phyloP scores from a whole-genome alignment of 2,329 filamentous ascomycete genomes.

The Fusarium proliferatum region DNA sequence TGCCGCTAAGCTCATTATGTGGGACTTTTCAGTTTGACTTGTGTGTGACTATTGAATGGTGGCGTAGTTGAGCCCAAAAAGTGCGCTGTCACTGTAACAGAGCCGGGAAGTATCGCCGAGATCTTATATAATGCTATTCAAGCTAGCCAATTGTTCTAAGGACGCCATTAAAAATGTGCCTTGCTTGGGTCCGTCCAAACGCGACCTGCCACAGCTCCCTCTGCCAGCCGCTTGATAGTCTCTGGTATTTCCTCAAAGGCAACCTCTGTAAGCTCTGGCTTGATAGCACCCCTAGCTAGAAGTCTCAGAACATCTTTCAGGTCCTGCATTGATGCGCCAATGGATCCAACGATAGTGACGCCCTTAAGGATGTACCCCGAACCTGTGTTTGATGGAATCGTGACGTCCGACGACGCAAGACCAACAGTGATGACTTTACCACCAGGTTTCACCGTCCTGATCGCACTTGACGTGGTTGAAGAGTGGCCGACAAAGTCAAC shows the following conservation, averaged over 20 bases:
- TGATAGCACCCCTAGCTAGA: neutral
- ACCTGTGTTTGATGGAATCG: neutral
- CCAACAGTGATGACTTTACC: neutral
- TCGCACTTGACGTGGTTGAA: neutral
- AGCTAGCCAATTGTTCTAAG: neutral
- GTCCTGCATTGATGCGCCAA: neutral
- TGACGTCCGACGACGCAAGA: neutral
- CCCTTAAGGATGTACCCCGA: neutral
- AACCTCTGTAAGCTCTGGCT: neutral
- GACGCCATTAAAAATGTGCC: neutral
- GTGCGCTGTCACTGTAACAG: rapidly evolving
- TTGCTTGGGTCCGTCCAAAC: neutral
- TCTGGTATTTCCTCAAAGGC: neutral
- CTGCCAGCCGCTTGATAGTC: neutral
- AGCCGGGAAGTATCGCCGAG: neutral
- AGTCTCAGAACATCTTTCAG: neutral
- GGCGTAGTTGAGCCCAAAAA: neutral
- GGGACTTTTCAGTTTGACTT: neutral
- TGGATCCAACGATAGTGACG: neutral
- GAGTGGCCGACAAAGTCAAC: neutral
- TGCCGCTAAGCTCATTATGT: rapidly evolving
- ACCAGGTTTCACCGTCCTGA: neutral
- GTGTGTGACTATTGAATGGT: neutral
- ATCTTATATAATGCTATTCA: neutral
- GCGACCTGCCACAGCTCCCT: neutral